These are phyloP conservation scores for Tagetes erecta DNA, from an alignment of 129 eudicot genomes.

Conservation along the genomic window DNA sequence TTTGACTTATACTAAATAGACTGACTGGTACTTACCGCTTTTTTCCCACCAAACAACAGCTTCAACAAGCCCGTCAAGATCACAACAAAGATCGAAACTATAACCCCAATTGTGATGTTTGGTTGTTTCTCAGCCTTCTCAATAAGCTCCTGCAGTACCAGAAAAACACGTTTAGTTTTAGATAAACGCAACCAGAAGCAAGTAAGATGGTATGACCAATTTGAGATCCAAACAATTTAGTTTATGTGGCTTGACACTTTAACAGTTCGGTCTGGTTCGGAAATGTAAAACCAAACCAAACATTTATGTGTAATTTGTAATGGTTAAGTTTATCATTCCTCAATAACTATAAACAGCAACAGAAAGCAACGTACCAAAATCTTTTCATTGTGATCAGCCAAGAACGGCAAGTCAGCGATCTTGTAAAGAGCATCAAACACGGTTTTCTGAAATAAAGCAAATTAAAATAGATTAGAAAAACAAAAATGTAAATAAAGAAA, in stretches of 20 bases:
- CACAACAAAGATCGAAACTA: conserved; percentile 41
- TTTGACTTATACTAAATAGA: no score
- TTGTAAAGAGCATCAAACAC: conserved; percentile 85
- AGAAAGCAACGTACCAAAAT: conserved; percentile 48
- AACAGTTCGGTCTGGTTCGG: no score
- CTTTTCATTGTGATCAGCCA: conserved; percentile 66
- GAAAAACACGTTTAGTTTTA: background rate
- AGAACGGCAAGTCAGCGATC: conserved; percentile 71
- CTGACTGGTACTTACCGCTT: conserved; percentile 42
- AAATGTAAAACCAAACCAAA: background rate
- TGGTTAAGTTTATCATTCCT: no score
- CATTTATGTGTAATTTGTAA: background rate
- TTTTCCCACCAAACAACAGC: conserved; percentile 73
- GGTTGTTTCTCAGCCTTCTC: conserved; percentile 62
- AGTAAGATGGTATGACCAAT: background rate
- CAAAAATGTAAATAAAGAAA: background rate
- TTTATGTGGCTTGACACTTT: background rate
- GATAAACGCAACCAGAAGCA: background rate
- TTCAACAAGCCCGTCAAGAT: conserved; percentile 47
- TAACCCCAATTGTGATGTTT: conserved; percentile 53
- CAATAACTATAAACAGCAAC: no score
- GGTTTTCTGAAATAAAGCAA: conserved; percentile 54
- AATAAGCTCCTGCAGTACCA: conserved; percentile 40
- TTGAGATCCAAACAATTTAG: background rate
- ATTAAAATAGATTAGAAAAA: background rate